These are phyloP conservation scores for Mycena rosella DNA, from an alignment of 768 basidiomycete species.

Conservation along the genomic window DNA sequence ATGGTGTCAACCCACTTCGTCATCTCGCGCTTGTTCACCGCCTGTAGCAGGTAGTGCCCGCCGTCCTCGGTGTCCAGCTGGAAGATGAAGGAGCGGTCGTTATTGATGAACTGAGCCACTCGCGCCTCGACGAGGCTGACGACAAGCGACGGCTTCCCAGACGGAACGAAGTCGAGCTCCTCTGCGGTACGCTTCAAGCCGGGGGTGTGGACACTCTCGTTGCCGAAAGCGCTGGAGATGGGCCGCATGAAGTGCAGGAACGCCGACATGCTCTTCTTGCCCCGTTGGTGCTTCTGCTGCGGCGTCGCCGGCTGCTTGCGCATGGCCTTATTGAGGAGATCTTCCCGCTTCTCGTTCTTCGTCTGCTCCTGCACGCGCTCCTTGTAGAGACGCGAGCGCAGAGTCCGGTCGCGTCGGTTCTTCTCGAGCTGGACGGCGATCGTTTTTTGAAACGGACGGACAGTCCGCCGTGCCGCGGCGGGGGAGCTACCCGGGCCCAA, in stretches of 20 bases:
- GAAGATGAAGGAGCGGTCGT: slow-evolving; percentile 86
- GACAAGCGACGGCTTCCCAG: slow-evolving; percentile 81
- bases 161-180: slow-evolving; percentile 80
- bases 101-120: slow-evolving; percentile 79
- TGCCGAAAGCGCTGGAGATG: slow-evolving; percentile 86
- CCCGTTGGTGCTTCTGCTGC: slow-evolving; percentile 80
- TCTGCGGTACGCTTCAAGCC: slow-evolving; percentile 69
- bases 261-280: slow-evolving; percentile 90
- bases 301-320: slow-evolving; percentile 61
- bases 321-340: slow-evolving; percentile 83
- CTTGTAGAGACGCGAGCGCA: slow-evolving; percentile 77
- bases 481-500: slow-evolving; percentile 57
- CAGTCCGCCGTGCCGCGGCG: slow-evolving; percentile 64
- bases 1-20: slow-evolving; percentile 83
- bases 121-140: slow-evolving; percentile 81
- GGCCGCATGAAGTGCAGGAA: slow-evolving; percentile 92
- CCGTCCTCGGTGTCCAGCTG: slow-evolving; percentile 90
- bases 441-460: slow-evolving; percentile 76
- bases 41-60: slow-evolving; percentile 85
- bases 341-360: slow-evolving; percentile 79
- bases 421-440: slow-evolving; percentile 83
- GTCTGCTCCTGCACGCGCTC: slow-evolving; percentile 84
- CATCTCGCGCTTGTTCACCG: slow-evolving; percentile 78
- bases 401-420: slow-evolving; percentile 78
- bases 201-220: slow-evolving; percentile 63